These are phyloP conservation scores for Coniferiporia weirii DNA, from an alignment of 1,284 basidiomycete species.

Conservation along the genomic window DNA sequence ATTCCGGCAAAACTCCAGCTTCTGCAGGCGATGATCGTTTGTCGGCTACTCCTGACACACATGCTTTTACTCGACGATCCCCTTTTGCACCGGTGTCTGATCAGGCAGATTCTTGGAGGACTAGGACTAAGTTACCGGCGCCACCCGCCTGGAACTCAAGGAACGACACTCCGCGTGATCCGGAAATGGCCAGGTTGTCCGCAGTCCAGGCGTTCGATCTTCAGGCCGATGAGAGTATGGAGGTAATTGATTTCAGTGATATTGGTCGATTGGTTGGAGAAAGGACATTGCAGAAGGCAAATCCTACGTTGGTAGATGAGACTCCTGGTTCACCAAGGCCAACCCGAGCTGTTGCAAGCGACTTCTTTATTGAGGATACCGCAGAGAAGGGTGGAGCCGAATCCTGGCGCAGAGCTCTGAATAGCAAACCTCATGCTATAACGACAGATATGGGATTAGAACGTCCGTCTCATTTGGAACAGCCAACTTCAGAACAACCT, in stretches of 20 bases:
- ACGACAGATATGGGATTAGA: not conserved
- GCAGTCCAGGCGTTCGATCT: conserved; percentile 16
- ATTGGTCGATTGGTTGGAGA: conserved; percentile 60
- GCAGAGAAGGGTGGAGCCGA: conserved; percentile 4
- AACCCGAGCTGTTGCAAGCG: conserved; percentile 46
- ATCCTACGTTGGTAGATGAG: not conserved
- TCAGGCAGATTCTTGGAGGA: conserved; percentile 60
- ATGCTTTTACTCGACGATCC: conserved; percentile 20
- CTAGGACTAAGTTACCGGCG: conserved; percentile 36
- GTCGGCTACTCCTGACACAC: conserved; percentile 14
- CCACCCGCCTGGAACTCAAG: conserved; percentile 26
- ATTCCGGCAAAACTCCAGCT: not conserved
- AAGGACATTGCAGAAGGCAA: conserved; percentile 17
- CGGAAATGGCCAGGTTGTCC: not conserved
- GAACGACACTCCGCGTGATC: conserved; percentile 10
- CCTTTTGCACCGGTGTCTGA: conserved; percentile 29
- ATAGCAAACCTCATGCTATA: not conserved
- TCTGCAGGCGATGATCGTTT: not conserved
- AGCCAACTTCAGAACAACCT: not conserved
- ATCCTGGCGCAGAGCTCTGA: conserved; percentile 3
- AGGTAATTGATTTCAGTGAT: conserved; percentile 74
- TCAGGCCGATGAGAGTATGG: conserved; percentile 53
- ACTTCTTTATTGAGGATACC: conserved; percentile 55
- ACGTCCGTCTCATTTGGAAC: not conserved
- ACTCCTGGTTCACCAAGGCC: not conserved